A percentile compares a stretch with the other conserved stretches of the same genome.
Evolutionary conservation across 306 rosid genomes (phyloP).

Genomic region (Glycyrrhiza uralensis): DNA sequence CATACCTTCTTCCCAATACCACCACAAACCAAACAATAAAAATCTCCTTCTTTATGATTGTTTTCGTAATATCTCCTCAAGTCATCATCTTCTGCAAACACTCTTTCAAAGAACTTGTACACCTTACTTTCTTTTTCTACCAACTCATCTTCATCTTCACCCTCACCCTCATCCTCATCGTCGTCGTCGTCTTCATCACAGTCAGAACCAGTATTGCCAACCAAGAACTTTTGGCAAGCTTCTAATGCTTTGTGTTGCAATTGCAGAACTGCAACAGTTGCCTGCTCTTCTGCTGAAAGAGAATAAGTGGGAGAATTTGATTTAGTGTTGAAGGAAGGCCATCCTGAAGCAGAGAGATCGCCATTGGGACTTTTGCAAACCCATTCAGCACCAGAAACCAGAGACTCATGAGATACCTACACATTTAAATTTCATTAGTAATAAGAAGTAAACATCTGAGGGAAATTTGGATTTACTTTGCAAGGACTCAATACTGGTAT

Average conservation of each 20-base stretch:
- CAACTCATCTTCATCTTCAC: slow-evolving; percentile 30
- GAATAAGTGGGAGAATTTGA: background rate
- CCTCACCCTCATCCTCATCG: slow-evolving; percentile 23
- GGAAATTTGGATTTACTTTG: slow-evolving; percentile 2
- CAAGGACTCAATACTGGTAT: background rate
- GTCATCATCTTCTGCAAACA: slow-evolving; percentile 47
- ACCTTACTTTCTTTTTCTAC: slow-evolving; percentile 29
- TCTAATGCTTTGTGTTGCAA: slow-evolving; percentile 46
- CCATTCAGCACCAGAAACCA: slow-evolving; percentile 28
- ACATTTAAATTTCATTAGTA: background rate
- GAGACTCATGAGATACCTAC: slow-evolving; percentile 28
- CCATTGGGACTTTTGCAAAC: background rate
- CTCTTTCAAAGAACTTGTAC: slow-evolving; percentile 40
- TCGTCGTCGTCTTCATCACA: slow-evolving; percentile 28
- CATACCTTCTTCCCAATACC: slow-evolving; percentile 52
- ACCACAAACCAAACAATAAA: slow-evolving; percentile 69
- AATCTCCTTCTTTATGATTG: slow-evolving; percentile 48
- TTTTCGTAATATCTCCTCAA: slow-evolving; percentile 57
- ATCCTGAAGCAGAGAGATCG: slow-evolving; percentile 27
- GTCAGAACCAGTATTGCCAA: slow-evolving; percentile 30
- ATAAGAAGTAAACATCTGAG: background rate
- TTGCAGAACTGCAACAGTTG: slow-evolving; percentile 23
- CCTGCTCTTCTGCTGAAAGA: slow-evolving; percentile 32
- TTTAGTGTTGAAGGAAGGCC: slow-evolving; percentile 37
- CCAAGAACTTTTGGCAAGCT: slow-evolving; percentile 44